Conservation (phyloP, 1,284 basidiomycete genomes). For the Gymnopus androsaceus region DNA sequence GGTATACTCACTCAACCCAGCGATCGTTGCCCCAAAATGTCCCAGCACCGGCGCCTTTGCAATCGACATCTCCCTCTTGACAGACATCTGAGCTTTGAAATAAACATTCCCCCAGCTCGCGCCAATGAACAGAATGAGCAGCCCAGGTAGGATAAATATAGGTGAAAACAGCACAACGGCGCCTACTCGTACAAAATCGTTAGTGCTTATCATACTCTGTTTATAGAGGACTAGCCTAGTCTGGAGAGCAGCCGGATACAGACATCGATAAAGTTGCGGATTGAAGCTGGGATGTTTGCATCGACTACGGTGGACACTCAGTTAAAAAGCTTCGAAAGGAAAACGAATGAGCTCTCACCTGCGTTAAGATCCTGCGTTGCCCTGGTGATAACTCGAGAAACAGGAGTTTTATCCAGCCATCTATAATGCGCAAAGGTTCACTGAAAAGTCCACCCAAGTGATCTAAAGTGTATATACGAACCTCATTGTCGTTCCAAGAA, state of each 20-base stretch:
- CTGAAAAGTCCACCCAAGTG: not conserved
- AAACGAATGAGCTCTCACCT: conserved; percentile 1
- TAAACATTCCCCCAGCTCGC: conserved; percentile 38
- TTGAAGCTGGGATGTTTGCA: not conserved
- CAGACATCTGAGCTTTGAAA: conserved; percentile 73
- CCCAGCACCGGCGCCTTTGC: conserved; percentile 61
- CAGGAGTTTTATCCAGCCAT: conserved; percentile 50
- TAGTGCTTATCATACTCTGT: too few relatives aligned
- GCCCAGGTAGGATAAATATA: conserved; percentile 33
- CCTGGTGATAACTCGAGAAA: too few relatives aligned
- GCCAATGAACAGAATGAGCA: conserved; percentile 39
- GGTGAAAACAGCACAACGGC: conserved; percentile 47
- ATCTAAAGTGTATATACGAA: conserved; percentile 6
- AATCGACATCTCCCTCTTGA: conserved; percentile 76
- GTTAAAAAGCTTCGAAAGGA: conserved; percentile 25
- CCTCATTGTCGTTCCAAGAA: conserved; percentile 50
- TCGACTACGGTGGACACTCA: conserved; percentile 35
- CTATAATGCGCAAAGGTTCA: not conserved
- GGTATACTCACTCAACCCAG: conserved; percentile 46
- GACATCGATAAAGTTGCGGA: conserved; percentile 20
- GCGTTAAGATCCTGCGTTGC: conserved; percentile 40
- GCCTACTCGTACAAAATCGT: too few relatives aligned
- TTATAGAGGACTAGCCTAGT: too few relatives aligned
- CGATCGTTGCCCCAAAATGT: conserved; percentile 64
- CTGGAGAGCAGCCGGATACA: conserved; percentile 35